Base-by-base conservation (phyloP, 1,284 basidiomycete genomes). In the Porogramme epimiltina region DNA sequence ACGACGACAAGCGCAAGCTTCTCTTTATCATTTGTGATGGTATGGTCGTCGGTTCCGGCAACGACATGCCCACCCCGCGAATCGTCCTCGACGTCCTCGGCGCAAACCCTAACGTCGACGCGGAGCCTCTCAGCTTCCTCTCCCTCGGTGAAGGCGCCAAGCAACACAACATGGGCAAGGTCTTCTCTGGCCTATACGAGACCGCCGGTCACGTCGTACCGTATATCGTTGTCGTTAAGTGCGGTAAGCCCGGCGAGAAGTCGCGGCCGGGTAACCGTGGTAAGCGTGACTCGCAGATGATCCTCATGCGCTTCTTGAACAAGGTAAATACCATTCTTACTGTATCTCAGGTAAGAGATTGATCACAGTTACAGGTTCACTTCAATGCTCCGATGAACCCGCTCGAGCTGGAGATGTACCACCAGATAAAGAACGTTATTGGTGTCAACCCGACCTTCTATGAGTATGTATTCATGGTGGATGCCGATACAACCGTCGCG, bases 391-490 rank as follows among this genome's bases (percentile, higher is more conserved):
- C 94, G 0, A 99, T 99, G 97, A 94, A 89, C 66, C 97, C 95
- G 0, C 75, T 97, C 56, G 96, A 99, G 73, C 77, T 99, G 46
- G 96, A 99, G 75, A 93, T 99, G 70, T 98, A 95, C 68, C 97
- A 99, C 69, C 96, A 99, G 73, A 96, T 99, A 81, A 93, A 97
- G 81, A 98, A 99, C 67, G 94, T 99, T 49, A 98, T 99, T 62
- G 96, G 96, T 70, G 93, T 99, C 64, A 96, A 99, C 70, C 96
- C 95, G 9, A 89, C 93, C 1, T 98, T 98, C 76, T 99, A 98
- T 74, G 96, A 98, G 72, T 98, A 98, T 68, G 69, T 97, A 57
- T 91, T 99, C 78, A 96, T 91, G 73, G 88, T 99, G 42, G 96
- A 99, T 74, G 95, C 96, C 57, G 96, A 99, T 82, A 99, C 97